These are phyloP conservation scores for Chimonanthus salicifolius DNA, from an alignment of 164 flowering plant genomes.

Conservation along the genomic window DNA sequence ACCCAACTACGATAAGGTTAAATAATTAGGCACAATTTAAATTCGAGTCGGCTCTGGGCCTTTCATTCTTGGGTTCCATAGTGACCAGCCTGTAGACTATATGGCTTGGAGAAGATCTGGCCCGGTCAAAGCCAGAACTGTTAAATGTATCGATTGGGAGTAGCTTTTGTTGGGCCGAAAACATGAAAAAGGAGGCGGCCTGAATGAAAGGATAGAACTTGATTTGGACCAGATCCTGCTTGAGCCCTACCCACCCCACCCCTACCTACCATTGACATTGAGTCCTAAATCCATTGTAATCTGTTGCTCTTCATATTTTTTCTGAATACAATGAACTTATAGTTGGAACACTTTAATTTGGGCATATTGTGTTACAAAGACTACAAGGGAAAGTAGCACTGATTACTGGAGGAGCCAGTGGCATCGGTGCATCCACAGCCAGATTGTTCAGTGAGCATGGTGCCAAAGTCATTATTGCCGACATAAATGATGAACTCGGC, in stretches of 20 bases:
- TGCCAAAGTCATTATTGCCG: constrained; percentile 12
- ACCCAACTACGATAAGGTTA: neutral
- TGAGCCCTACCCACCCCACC: no score
- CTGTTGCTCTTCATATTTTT: no score
- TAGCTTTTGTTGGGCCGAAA: neutral
- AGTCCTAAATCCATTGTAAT: no score
- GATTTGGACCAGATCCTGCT: neutral
- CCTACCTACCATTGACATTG: no score
- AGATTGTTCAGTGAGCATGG: constrained; percentile 7
- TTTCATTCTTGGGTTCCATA: neutral
- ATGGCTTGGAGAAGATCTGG: no score
- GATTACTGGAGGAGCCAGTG: constrained; percentile 9
- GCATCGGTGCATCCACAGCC: constrained; percentile 11
- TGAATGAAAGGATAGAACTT: neutral
- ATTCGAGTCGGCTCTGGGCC: no score
- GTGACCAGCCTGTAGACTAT: neutral
- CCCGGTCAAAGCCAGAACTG: no score
- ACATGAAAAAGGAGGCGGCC: no score
- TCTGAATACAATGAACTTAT: constrained; percentile 5
- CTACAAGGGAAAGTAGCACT: constrained; percentile 14
- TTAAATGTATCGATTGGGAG: neutral
- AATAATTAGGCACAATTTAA: no score
- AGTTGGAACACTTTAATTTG: constrained; percentile 19
- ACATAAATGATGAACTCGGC: constrained; percentile 11
- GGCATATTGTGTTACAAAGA: neutral